Base-by-base conservation (phyloP, 2,329 filamentous ascomycete species). In the Cadophora sp. region DNA sequence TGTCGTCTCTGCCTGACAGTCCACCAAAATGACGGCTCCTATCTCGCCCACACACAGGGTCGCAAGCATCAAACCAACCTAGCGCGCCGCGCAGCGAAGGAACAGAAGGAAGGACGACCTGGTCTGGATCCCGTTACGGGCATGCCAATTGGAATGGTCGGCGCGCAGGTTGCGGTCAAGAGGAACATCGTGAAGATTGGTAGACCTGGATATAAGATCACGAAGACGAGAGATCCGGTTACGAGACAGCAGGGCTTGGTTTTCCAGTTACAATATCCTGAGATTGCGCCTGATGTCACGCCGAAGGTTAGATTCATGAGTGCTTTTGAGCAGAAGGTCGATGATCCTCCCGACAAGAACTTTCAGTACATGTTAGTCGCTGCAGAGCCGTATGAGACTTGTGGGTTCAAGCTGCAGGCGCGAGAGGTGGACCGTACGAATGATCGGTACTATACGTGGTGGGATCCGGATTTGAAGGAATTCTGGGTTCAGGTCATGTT, bases 41-140 rank as follows among this genome's bases (percentile, higher is more conserved):
- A 99, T 82, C 93, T 99, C 73, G 96, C 96, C 1, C 96, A 99
- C 82, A 99, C 96, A 3, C 96, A 99, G 82, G 96, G 96, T 68
- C 93, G 96, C 79, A 99, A 99, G 83, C 96, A 99, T 83, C 96
- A 99, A 83, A 98, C 96, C 69, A 99, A 99, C 82, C 89, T 99
- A 63, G 96, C 96, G 31, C 91, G 96, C 11, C 93, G 96, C 77
- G 96, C 95, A 8, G 96, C 96, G n/a, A 91, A 94, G 77, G 96
- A 99, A 81, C 92, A 97, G 79, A 93, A 94, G 79, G 92, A 98
- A 76, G 94, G 94, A 62, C 91, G 91, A 69, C 83, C 80, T 34
- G 84, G 84, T 73, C 86, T 89, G 70, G 89, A 91, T 77, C 87
- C 88, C 24, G 83, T 91, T 64, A 91, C 89, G 11, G 90, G 89